A percentile compares a stretch with the other conserved stretches of the same genome.
These are phyloP conservation scores for Hypoxylon trugodes DNA, from an alignment of 495 filamentous ascomycete species.

Conservation along the genomic window DNA sequence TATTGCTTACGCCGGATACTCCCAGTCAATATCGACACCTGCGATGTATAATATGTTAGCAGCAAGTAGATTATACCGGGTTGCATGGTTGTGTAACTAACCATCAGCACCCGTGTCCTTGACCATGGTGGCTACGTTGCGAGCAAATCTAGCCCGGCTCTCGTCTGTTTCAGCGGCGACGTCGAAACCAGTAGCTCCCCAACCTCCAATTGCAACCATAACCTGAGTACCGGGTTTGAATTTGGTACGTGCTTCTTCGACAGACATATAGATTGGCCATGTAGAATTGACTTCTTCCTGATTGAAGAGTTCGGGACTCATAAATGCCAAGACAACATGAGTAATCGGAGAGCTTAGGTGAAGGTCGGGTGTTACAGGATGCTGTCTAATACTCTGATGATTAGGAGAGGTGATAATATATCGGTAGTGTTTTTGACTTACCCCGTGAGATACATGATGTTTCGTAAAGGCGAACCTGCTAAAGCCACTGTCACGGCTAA, in stretches of 20 bases:
- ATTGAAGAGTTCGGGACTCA: slow-evolving; percentile 68
- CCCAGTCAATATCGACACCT: slow-evolving; percentile 79
- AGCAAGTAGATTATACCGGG: background rate
- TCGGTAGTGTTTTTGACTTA: slow-evolving; percentile 29
- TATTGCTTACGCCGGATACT: slow-evolving; percentile 69
- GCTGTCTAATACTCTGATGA: slow-evolving; percentile 54
- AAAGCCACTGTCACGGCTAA: slow-evolving; percentile 21
- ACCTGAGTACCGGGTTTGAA: slow-evolving; percentile 68
- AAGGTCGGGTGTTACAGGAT: slow-evolving; percentile 58
- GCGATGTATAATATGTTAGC: slow-evolving; percentile 3
- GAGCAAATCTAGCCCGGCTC: slow-evolving; percentile 65
- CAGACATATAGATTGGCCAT: slow-evolving; percentile 68
- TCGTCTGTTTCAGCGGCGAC: slow-evolving; percentile 62
- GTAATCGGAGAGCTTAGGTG: slow-evolving; percentile 59
- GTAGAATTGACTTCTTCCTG: slow-evolving; percentile 51
- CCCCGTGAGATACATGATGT: slow-evolving; percentile 70
- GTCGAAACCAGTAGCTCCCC: slow-evolving; percentile 72
- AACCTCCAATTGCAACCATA: slow-evolving; percentile 77
- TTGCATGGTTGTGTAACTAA: slow-evolving; percentile 21
- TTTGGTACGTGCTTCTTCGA: slow-evolving; percentile 63
- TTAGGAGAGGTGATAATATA: slow-evolving; percentile 3
- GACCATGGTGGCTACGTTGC: slow-evolving; percentile 71
- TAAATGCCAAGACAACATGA: slow-evolving; percentile 75
- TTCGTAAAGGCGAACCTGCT: slow-evolving; percentile 45
- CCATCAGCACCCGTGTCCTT: slow-evolving; percentile 69